Percentiles rank a stretch among this genome's conserved stretches.
Conservation (phyloP, 23 red algal genomes). For the Gracilaria vermiculophylla region DNA sequence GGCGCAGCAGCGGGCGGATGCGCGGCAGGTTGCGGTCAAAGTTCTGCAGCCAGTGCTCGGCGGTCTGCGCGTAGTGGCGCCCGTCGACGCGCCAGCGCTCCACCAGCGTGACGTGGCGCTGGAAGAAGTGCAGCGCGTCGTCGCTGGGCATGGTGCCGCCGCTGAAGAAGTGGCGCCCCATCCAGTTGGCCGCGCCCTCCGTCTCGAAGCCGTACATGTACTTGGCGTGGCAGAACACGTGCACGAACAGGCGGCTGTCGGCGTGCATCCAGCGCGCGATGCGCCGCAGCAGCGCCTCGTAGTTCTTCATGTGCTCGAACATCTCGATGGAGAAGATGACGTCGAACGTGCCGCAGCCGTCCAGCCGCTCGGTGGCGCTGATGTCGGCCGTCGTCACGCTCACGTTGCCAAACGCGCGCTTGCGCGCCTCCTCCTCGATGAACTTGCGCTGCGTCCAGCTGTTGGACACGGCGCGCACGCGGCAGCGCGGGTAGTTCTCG, state of each 20-base stretch:
- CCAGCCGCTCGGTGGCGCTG: not conserved
- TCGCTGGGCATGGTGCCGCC: slow-evolving; percentile 93
- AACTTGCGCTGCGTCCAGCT: slow-evolving; percentile 84
- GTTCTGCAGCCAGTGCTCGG: slow-evolving; percentile 87
- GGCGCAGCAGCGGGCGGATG: slow-evolving; percentile 51
- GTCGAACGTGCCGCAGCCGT: slow-evolving; percentile 61
- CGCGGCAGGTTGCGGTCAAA: slow-evolving; percentile 69
- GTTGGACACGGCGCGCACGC: slow-evolving; percentile 79
- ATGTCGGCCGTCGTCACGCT: slow-evolving; percentile 86
- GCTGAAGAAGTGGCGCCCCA: slow-evolving; percentile 95
- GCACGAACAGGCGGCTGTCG: slow-evolving; percentile 78
- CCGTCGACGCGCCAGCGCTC: slow-evolving; percentile 91
- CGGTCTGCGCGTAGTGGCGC: slow-evolving; percentile 94
- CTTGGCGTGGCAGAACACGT: slow-evolving; percentile 90
- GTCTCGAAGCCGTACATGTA: slow-evolving; percentile 94
- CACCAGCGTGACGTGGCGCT: slow-evolving; percentile 63
- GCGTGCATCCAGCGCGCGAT: slow-evolving; percentile 77
- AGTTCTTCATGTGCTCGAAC: slow-evolving; percentile 99
- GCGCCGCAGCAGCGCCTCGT: slow-evolving; percentile 74
- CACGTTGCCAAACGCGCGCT: slow-evolving; percentile 71
- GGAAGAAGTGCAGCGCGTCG: slow-evolving; percentile 82
- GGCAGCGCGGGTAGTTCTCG: slow-evolving; percentile 82
- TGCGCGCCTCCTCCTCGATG: slow-evolving; percentile 66
- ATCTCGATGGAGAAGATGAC: slow-evolving; percentile 90
- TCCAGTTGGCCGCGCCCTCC: slow-evolving; percentile 91